Percentiles rank a stretch among this genome's conserved stretches.
Conservation (phyloP, 768 basidiomycete species). For the Mycena crocata region DNA sequence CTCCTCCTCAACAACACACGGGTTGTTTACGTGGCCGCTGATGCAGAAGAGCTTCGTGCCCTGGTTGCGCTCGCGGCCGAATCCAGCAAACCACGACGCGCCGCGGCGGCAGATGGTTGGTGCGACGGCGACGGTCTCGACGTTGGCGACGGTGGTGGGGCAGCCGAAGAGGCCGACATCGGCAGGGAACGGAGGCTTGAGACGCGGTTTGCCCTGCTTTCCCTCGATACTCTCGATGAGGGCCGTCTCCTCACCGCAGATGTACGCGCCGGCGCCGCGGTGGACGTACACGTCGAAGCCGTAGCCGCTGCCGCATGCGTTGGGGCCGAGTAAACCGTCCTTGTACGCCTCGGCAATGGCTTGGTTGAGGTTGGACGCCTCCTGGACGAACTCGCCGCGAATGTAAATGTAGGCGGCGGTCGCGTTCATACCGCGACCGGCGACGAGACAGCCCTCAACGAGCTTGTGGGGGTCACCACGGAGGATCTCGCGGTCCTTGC, state of each 20-base stretch:
- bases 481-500: constrained; percentile 98
- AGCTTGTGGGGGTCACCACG: constrained; percentile 99
- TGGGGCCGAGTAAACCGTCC: constrained; percentile 87
- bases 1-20: constrained; percentile 98
- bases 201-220: constrained; percentile 96
- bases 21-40: constrained; percentile 97
- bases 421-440: constrained; percentile 97
- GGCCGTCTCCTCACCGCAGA: constrained; percentile 98
- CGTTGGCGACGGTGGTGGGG: constrained; percentile 97
- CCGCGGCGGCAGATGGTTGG: constrained; percentile 96
- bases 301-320: constrained; percentile 94
- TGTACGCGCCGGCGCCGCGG: constrained; percentile 97
- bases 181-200: constrained; percentile 99
- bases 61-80: constrained; percentile 92
- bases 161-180: constrained; percentile 98
- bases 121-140: constrained; percentile 97
- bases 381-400: constrained; percentile 97
- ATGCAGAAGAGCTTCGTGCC: constrained; percentile 99
- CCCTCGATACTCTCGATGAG: constrained; percentile 97
- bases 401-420: constrained; percentile 99
- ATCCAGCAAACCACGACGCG: constrained; percentile 89
- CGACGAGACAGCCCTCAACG: constrained; percentile 96
- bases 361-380: constrained; percentile 93
- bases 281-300: constrained; percentile 99
- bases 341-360: constrained; percentile 96